Percentiles rank a stretch among this genome's conserved stretches.
These are phyloP conservation scores for Aschersonia sp. DNA, from an alignment of 2,329 filamentous ascomycete species.

Conservation along the genomic window DNA sequence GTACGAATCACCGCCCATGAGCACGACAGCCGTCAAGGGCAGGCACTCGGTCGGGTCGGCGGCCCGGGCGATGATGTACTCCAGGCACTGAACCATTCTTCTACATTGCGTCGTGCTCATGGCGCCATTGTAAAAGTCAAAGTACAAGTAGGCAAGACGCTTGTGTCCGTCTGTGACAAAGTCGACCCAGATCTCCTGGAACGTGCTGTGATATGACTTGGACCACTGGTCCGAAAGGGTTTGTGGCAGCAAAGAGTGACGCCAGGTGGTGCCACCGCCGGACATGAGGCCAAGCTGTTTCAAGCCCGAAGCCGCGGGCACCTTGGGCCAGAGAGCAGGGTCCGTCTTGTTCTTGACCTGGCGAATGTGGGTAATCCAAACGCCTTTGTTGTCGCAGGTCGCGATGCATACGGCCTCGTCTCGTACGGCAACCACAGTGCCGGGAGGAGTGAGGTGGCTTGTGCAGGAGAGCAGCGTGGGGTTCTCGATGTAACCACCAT, in stretches of 20 bases:
- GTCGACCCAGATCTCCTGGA: slow-evolving; percentile 25
- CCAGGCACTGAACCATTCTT: slow-evolving; percentile 19
- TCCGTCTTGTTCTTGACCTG: slow-evolving; percentile 21
- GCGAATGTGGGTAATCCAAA: slow-evolving; percentile 26
- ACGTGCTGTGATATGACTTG: slow-evolving; percentile 13
- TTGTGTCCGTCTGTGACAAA: slow-evolving; percentile 11
- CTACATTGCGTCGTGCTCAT: slow-evolving; percentile 25
- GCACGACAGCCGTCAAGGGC: slow-evolving; percentile 20
- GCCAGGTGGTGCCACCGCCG: slow-evolving; percentile 6
- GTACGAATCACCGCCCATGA: slow-evolving; percentile 21
- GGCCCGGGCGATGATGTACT: slow-evolving; percentile 14
- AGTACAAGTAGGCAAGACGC: slow-evolving; percentile 23
- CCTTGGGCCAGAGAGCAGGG: slow-evolving; percentile 24
- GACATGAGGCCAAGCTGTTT: slow-evolving; percentile 16
- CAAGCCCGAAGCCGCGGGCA: slow-evolving; percentile 20
- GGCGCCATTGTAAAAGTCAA: slow-evolving; percentile 27
- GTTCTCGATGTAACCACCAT: slow-evolving; percentile 24
- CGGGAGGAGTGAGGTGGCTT: slow-evolving; percentile 3
- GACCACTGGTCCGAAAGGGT: slow-evolving; percentile 13
- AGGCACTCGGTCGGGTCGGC: slow-evolving; percentile 4
- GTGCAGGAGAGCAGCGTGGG: slow-evolving; percentile 3
- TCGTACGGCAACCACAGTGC: slow-evolving; percentile 19
- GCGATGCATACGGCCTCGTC: slow-evolving; percentile 20
- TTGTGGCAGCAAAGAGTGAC: slow-evolving; percentile 4
- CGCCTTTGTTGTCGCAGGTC: slow-evolving; percentile 21